Conservation (phyloP, 2,329 filamentous ascomycete species). For the Clonostachys solani region DNA sequence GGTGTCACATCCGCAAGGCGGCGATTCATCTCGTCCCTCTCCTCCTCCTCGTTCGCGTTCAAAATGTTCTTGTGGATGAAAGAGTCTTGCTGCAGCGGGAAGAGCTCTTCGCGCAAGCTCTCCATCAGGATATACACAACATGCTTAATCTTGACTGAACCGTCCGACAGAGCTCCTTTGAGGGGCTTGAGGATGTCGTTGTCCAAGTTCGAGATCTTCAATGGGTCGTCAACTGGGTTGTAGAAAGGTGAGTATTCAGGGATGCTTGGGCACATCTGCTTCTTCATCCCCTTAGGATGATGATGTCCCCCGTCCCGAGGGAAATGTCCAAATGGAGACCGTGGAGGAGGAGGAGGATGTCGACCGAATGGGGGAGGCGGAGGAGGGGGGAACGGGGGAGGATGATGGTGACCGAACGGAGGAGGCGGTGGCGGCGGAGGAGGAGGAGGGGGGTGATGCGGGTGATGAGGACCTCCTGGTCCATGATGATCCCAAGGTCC, state of each 20-base stretch:
- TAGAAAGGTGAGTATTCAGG: constrained; percentile 8
- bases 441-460: neutral
- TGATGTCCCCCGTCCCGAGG: too few species aligned
- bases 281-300: too few species aligned
- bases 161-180: constrained; percentile 5
- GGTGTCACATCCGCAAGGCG: constrained; percentile 13
- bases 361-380: neutral
- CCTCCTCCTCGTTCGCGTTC: constrained; percentile 12
- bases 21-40: constrained; percentile 14
- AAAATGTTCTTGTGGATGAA: constrained; percentile 17
- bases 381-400: neutral
- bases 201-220: constrained; percentile 24
- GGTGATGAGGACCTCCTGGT: neutral
- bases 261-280: too few species aligned
- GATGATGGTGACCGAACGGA: neutral
- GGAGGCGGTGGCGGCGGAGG: neutral
- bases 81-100: constrained; percentile 24
- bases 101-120: constrained; percentile 22
- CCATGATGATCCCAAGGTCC: neutral
- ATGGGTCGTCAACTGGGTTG: constrained; percentile 18
- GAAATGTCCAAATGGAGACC: too few species aligned
- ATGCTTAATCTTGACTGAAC: constrained; percentile 24
- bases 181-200: constrained; percentile 12
- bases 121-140: constrained; percentile 26
- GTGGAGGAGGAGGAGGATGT: too few species aligned